Percentiles rank a stretch among this genome's conserved stretches.
Evolutionary conservation across 176 grass and related monocot genomes (phyloP).

Genomic region (Areca catechu): DNA sequence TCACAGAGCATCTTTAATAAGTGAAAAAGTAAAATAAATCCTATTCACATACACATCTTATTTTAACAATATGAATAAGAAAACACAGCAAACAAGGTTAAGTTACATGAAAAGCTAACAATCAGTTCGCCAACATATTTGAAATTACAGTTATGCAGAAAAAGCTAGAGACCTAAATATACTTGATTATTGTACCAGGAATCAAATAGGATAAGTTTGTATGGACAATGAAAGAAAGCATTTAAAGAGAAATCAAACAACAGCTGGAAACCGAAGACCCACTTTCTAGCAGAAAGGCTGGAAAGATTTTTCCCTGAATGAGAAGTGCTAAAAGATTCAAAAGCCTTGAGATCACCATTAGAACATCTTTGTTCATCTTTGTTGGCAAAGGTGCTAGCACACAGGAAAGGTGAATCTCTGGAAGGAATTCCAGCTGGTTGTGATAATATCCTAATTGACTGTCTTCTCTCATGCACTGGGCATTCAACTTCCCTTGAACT

Average conservation of each 20-base stretch:
- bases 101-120: too few relatives aligned
- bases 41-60: too few relatives aligned
- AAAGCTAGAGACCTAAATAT: too few relatives aligned
- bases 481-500: constrained; percentile 20
- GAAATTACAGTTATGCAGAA: too few relatives aligned
- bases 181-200: background rate
- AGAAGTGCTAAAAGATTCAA: background rate
- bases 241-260: background rate
- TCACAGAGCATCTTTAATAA: too few relatives aligned
- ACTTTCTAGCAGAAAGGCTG: constrained; percentile 50
- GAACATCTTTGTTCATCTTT: constrained; percentile 33
- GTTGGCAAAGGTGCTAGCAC: constrained; percentile 21
- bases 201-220: background rate
- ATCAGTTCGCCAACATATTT: too few relatives aligned
- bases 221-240: background rate
- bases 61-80: too few relatives aligned
- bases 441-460: constrained; percentile 22
- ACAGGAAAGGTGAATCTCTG: constrained; percentile 31
- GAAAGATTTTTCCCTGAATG: constrained; percentile 9
- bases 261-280: constrained; percentile 8
- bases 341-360: constrained; percentile 18
- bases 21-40: too few relatives aligned
- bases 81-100: too few relatives aligned
- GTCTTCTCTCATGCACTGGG: constrained; percentile 27
- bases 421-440: constrained; percentile 18